Base-by-base conservation (phyloP, 2,329 filamentous ascomycete species). In the Alternaria triticimaculans region DNA sequence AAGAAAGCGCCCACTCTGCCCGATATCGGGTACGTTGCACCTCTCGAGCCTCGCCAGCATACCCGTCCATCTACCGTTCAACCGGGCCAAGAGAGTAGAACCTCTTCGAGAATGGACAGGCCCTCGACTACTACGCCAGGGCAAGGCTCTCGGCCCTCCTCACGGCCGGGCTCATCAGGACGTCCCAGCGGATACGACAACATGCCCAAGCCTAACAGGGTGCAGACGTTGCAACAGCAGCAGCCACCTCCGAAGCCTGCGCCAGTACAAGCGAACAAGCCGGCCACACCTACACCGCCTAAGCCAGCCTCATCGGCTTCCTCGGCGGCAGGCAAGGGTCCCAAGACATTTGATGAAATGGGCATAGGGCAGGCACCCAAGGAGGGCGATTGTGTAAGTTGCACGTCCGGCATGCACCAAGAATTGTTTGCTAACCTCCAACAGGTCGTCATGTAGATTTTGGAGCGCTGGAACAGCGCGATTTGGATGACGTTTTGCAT, bases 321-420 rank as follows among this genome's bases (percentile, higher is more conserved):
- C 25, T 63, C 68, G 62, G 64, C 79, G 49, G 84, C 87, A 30
- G 87, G 86, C 54, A 92, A 94, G 76, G 96, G 95, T 11, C 95
- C 96, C 1, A 93, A 96, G 73, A 98, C 96, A 0, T 99, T 99
- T 79, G 95, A 97, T 78, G 94, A 96, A 78, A 99, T 99, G 96
- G 96, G 96, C 43, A 95, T 99, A 72, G 93, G 94, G 7, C 87
- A 90, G 73, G 89, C 86, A 51, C 94, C 96, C 80, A 87, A 90
- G 65, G 92, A 97, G n/a, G 88, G 88, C 70, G 94, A 98, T 81
- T 99, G 95, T 84, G 94, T 97, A 88, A 84, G 87, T 44, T 23
- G 33, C 33, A 23, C 21, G 9, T 50, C n/a, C 18, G 23, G 28
- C 6, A 41, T 14, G 30, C 10, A 9, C 20, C 15, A 20, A 14